A percentile compares a stretch with the other conserved stretches of the same genome.
Conservation (phyloP, 495 filamentous ascomycete genomes). For the Lasiosphaeriaceae sp. region DNA sequence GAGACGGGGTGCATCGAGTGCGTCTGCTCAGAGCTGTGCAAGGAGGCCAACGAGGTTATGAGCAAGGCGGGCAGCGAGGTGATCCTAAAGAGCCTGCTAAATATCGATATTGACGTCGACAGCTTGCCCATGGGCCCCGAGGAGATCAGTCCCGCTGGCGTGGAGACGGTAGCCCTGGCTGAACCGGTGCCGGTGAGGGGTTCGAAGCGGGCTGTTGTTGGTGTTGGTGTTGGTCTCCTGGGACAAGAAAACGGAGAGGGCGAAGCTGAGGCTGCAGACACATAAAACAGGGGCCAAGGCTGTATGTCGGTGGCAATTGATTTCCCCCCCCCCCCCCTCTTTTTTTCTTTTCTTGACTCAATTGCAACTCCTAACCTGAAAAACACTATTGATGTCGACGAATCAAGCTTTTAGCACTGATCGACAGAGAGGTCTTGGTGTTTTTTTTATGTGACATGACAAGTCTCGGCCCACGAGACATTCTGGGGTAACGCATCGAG, state of each 20-base stretch:
- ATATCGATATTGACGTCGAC: constrained; percentile 71
- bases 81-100: constrained; percentile 70
- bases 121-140: constrained; percentile 77
- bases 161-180: constrained; percentile 81
- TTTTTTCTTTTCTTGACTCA: too few species aligned
- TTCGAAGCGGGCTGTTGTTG: constrained; percentile 13
- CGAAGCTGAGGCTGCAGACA: neutral
- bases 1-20: constrained; percentile 81
- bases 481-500: too few species aligned
- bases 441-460: too few species aligned
- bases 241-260: constrained; percentile 15
- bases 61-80: constrained; percentile 84
- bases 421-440: too few species aligned
- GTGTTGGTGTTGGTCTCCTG: too few species aligned
- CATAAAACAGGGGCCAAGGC: neutral
- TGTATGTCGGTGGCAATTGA: neutral
- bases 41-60: constrained; percentile 87
- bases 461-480: too few species aligned
- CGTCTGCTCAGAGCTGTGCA: constrained; percentile 79
- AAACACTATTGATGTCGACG: too few species aligned
- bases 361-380: neutral
- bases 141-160: constrained; percentile 57
- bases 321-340: too few species aligned
- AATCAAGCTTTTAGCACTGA: too few species aligned
- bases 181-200: constrained; percentile 48